Base-by-base conservation (phyloP, 139 green algal genomes). In the Spirogloea muscicola region DNA sequence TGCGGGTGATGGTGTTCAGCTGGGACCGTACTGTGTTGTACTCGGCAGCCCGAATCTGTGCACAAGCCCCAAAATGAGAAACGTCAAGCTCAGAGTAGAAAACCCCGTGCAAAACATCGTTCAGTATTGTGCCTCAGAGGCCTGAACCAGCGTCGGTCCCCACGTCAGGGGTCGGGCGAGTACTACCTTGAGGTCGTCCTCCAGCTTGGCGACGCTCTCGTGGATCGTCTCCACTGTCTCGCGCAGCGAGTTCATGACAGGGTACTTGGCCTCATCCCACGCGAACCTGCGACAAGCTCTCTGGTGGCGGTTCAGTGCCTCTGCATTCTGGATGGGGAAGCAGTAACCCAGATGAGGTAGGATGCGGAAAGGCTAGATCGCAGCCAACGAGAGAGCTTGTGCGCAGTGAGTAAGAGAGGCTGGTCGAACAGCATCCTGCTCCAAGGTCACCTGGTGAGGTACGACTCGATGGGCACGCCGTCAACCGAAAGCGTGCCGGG, bases 221-320 rank as follows among this genome's bases (percentile, higher is more conserved):
- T 78, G 86, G 40, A 99, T 91, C 57, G 91, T 91, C 1, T 91
- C 82, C 18, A 99, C 87, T 6, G 88, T 95, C 58, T 99, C 95
- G 42, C 86, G 86, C 38, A 98, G 85, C 0, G 92, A 88, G 2
- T 88, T 82, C 7, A 89, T 86, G 3, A 87, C 68, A 0, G 95
- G 93, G 69, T 96, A 96, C 86, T 98, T 98, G 13, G 92, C 91
- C 82, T 98, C 94, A 70, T 99, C 88, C 94, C 94, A 99, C 9
- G 74, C 58, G 69, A 97, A 98, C 25, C 80, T 82, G n/a, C n/a
- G n/a, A n/a, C n/a, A n/a, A n/a, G n/a, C n/a, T n/a, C n/a, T n/a
- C n/a, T n/a, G n/a, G n/a, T n/a, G n/a, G n/a, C n/a, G n/a, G n/a
- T n/a, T n/a, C n/a, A n/a, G n/a, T n/a, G n/a, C n/a, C n/a, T n/a